Conservation (phyloP, 1,284 basidiomycete genomes). For the Irpex rosettiformis region DNA sequence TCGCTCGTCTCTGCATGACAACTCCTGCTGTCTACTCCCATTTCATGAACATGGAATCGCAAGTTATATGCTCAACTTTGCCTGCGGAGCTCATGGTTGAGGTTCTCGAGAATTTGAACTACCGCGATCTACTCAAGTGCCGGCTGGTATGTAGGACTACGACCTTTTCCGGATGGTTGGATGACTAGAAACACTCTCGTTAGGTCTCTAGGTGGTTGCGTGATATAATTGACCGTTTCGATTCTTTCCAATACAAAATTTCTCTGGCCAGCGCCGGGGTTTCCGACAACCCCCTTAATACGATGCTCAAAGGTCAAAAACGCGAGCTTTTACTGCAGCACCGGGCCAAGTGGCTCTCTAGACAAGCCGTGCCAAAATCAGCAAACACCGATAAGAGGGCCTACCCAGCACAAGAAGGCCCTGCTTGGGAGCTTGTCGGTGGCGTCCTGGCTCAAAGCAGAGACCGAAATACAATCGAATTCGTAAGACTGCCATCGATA, state of each 20-base stretch:
- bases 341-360: slow-evolving; percentile 37
- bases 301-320: slow-evolving; percentile 28
- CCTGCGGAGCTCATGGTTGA: slow-evolving; percentile 10
- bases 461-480: slow-evolving; percentile 7
- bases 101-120: slow-evolving; percentile 12
- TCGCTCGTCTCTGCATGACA: no score
- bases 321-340: slow-evolving; percentile 37
- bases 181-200: background rate
- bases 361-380: background rate
- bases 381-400: background rate
- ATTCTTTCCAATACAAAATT: slow-evolving; percentile 43
- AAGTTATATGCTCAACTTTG: background rate
- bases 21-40: no score
- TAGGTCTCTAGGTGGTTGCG: slow-evolving; percentile 11
- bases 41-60: background rate
- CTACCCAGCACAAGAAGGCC: slow-evolving; percentile 10
- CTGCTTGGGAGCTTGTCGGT: slow-evolving; percentile 17
- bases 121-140: slow-evolving; percentile 8
- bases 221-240: slow-evolving; percentile 29
- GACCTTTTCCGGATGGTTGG: background rate
- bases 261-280: slow-evolving; percentile 43
- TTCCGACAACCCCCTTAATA: slow-evolving; percentile 32
- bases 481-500: slow-evolving; percentile 9
- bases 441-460: slow-evolving; percentile 14
- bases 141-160: background rate